A percentile compares a stretch with the other conserved stretches of the same genome.
These are phyloP conservation scores for Neonectria faginata DNA, from an alignment of 2,329 filamentous ascomycete species.

Conservation along the genomic window DNA sequence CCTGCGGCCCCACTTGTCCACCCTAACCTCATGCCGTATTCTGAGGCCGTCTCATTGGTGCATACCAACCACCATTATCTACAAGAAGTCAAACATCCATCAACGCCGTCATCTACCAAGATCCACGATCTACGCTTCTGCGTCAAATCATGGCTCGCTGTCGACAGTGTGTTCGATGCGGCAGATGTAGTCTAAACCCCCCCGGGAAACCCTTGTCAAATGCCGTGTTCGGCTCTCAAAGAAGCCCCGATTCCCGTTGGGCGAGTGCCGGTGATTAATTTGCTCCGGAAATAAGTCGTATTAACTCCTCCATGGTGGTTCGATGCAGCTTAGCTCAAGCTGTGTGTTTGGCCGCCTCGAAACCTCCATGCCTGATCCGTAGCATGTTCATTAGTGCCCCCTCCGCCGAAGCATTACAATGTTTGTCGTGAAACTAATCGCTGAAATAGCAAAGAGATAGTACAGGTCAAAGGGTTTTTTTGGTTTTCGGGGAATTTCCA, in stretches of 20 bases:
- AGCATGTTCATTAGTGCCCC: constrained; percentile 22
- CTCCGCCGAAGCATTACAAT: constrained; percentile 7
- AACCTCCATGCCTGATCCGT: constrained; percentile 12
- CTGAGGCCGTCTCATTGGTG: constrained; percentile 23
- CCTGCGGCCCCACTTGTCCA: constrained; percentile 7
- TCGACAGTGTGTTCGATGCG: constrained; percentile 1
- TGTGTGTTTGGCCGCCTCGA: constrained; percentile 12
- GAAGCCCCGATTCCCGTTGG: neutral
- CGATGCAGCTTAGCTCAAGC: constrained; percentile 7
- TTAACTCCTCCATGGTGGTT: constrained; percentile 23
- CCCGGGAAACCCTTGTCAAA: neutral
- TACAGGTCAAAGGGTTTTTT: constrained; percentile 6
- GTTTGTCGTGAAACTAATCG: constrained; percentile 15
- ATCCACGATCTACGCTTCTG: constrained; percentile 5
- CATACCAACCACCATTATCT: neutral
- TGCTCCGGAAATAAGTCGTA: constrained; percentile 11
- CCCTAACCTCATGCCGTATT: constrained; percentile 30
- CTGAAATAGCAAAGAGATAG: constrained; percentile 11
- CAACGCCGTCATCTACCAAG: constrained; percentile 7
- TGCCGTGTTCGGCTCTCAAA: neutral
- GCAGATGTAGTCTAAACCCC: neutral
- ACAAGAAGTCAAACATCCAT: constrained; percentile 1
- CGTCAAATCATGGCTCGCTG: constrained; percentile 2
- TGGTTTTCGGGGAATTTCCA: neutral
- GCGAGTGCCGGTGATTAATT: constrained; percentile 2